These are phyloP conservation scores for Beauveria bassiana DNA, from an alignment of 2,329 filamentous ascomycete genomes.

Conservation along the genomic window DNA sequence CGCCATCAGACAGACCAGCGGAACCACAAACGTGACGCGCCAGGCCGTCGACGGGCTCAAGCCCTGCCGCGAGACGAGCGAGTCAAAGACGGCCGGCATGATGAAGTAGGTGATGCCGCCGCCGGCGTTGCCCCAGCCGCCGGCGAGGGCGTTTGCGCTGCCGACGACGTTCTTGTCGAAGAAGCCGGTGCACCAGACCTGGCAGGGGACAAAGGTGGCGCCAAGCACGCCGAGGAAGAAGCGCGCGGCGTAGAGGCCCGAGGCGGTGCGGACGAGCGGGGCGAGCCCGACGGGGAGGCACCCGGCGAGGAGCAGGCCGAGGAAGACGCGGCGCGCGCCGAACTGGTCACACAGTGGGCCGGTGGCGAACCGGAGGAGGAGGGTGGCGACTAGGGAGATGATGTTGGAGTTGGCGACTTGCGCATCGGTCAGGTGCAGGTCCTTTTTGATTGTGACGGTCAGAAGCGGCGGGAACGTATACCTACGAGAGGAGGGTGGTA, in stretches of 20 bases:
- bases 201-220: slow-evolving; percentile 74
- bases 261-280: slow-evolving; percentile 58
- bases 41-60: slow-evolving; percentile 64
- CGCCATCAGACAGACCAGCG: slow-evolving; percentile 64
- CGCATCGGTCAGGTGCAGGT: slow-evolving; percentile 61
- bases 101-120: slow-evolving; percentile 90
- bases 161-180: slow-evolving; percentile 90
- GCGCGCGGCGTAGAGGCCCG: slow-evolving; percentile 61
- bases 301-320: slow-evolving; percentile 66
- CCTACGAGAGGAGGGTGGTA: slow-evolving; percentile 16
- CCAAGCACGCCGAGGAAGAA: slow-evolving; percentile 80
- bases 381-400: slow-evolving; percentile 60
- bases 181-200: slow-evolving; percentile 89
- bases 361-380: slow-evolving; percentile 68
- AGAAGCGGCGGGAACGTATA: slow-evolving; percentile 83
- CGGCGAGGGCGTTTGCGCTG: slow-evolving; percentile 78
- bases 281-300: slow-evolving; percentile 76
- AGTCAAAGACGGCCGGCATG: slow-evolving; percentile 85
- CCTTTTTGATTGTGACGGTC: slow-evolving; percentile 69
- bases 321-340: slow-evolving; percentile 74
- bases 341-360: slow-evolving; percentile 82
- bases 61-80: slow-evolving; percentile 52
- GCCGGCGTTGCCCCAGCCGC: slow-evolving; percentile 78
- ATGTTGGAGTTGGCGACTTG: slow-evolving; percentile 89
- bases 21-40: slow-evolving; percentile 78